These are phyloP conservation scores for Infundibulicybe gibba DNA, from an alignment of 768 basidiomycete species.

Conservation along the genomic window DNA sequence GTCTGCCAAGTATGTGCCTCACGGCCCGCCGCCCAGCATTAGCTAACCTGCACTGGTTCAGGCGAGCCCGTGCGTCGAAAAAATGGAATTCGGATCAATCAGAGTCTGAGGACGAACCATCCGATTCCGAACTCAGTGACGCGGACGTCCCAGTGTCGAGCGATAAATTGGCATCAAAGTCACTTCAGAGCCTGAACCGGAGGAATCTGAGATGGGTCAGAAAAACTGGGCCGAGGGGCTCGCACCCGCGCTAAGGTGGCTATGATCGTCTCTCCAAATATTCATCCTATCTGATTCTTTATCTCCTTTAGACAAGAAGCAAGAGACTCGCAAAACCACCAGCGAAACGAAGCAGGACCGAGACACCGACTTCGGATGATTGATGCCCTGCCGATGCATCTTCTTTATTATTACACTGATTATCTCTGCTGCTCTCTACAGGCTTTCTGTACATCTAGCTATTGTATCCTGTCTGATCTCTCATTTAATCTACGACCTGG, in stretches of 20 bases:
- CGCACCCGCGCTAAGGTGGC: conserved; percentile 16
- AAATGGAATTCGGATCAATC: conserved; percentile 28
- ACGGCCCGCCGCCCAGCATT: conserved; percentile 3
- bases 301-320: conserved; percentile 9
- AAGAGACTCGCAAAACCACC: conserved; percentile 9
- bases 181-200: conserved; percentile 14
- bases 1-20: conserved; percentile 39
- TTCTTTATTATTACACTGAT: conserved; percentile 1
- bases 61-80: conserved; percentile 32
- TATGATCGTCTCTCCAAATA: neutral
- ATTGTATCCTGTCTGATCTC: too few species aligned
- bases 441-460: too few species aligned
- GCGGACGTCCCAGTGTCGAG: conserved; percentile 29
- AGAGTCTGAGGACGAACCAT: conserved; percentile 35
- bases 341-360: neutral
- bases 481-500: too few species aligned
- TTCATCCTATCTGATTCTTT: neutral
- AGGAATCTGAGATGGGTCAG: conserved; percentile 22
- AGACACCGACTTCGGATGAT: conserved; percentile 7
- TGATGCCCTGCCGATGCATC: conserved; percentile 1
- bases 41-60: conserved; percentile 12
- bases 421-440: neutral
- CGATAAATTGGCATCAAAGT: conserved; percentile 10
- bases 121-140: conserved; percentile 31
- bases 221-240: conserved; percentile 24